Conservation (phyloP, 805 yeast genomes). For the Kazachstania viticola region DNA sequence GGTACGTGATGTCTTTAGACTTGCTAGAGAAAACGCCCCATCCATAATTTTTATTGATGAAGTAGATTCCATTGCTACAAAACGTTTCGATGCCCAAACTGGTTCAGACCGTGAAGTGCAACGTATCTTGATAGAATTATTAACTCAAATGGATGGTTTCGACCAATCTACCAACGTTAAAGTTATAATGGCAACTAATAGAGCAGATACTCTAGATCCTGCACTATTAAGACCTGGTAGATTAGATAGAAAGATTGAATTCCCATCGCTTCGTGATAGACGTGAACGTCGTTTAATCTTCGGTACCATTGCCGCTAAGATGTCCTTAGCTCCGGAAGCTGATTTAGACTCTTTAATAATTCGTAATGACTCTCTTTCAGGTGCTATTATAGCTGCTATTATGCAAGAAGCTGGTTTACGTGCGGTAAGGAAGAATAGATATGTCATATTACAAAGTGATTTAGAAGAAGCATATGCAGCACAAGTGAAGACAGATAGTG, state of each 20-base stretch:
- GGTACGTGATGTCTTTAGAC: slow-evolving; percentile 96
- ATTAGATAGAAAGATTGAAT: slow-evolving; percentile 94
- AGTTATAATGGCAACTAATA: slow-evolving; percentile 98
- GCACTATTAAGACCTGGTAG: slow-evolving; percentile 98
- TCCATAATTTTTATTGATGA: slow-evolving; percentile 96
- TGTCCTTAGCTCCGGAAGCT: slow-evolving; percentile 96
- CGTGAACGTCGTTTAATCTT: slow-evolving; percentile 96
- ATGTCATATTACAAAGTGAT: slow-evolving; percentile 91
- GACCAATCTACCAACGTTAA: slow-evolving; percentile 92
- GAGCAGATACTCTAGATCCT: slow-evolving; percentile 98
- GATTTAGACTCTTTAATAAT: slow-evolving; percentile 90
- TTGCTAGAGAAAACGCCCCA: slow-evolving; percentile 96
- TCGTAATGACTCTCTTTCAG: slow-evolving; percentile 93
- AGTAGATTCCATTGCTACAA: slow-evolving; percentile 97
- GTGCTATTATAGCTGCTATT: slow-evolving; percentile 95
- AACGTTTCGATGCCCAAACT: slow-evolving; percentile 98
- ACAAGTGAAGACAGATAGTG: slow-evolving; percentile 91
- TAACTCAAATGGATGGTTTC: slow-evolving; percentile 99
- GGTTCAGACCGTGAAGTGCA: slow-evolving; percentile 99
- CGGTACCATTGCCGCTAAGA: slow-evolving; percentile 89
- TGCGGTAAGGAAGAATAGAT: slow-evolving; percentile 96
- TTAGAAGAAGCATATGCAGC: slow-evolving; percentile 95
- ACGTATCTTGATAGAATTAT: slow-evolving; percentile 86
- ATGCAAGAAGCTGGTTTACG: slow-evolving; percentile 99
- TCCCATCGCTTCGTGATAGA: slow-evolving; percentile 91